Conservation (phyloP, 345 rosid genomes). For the Combretum micranthum region DNA sequence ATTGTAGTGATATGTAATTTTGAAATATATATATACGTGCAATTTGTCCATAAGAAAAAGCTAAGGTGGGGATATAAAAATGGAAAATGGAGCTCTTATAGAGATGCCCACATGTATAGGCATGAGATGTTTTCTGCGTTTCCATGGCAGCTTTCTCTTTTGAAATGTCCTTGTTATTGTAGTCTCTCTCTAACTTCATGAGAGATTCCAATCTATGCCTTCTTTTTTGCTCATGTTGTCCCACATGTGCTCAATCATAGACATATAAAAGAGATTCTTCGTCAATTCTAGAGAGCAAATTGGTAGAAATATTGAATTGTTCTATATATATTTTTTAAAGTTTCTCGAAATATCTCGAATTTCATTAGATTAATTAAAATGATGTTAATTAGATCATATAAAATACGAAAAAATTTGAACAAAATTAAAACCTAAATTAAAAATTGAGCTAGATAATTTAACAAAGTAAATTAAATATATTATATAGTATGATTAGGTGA, state of each 20-base stretch:
- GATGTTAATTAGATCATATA: too few relatives aligned
- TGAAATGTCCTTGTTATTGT: slow-evolving; percentile 24
- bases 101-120: slow-evolving; percentile 17
- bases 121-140: slow-evolving; percentile 35
- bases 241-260: slow-evolving; percentile 36
- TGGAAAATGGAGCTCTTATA: background rate
- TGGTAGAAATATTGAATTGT: background rate
- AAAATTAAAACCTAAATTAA: too few relatives aligned
- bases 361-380: too few relatives aligned
- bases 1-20: too few relatives aligned
- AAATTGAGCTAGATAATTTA: too few relatives aligned
- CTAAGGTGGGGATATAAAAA: background rate
- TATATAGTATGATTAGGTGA: too few relatives aligned
- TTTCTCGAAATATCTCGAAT: too few relatives aligned
- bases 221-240: slow-evolving; percentile 24
- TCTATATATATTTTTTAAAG: too few relatives aligned
- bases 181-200: slow-evolving; percentile 1
- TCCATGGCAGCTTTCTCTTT: slow-evolving; percentile 54
- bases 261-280: slow-evolving; percentile 17
- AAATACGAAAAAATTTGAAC: too few relatives aligned
- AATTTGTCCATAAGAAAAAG: background rate
- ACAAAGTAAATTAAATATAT: too few relatives aligned
- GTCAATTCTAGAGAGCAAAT: slow-evolving; percentile 17
- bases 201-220: slow-evolving; percentile 29
- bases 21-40: too few relatives aligned